Evolutionary conservation across 106 monocot species (phyloP), one percentile per base, ranked within the genome.

Genomic region (Hemerocallis citrina): DNA sequence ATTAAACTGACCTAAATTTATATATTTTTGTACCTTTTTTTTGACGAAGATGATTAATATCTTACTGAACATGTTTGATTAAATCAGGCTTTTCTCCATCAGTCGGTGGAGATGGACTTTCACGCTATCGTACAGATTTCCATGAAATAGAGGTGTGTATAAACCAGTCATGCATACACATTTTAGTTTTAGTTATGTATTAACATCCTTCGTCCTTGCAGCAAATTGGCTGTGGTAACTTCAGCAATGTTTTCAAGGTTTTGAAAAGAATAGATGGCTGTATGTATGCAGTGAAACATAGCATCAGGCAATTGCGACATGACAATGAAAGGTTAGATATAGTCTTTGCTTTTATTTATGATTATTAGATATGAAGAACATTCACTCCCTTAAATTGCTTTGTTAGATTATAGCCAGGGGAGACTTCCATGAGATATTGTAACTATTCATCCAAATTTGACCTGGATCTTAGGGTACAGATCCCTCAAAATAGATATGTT

Each of bases 191-290:
- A 16, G 1, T 4, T 37, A 24, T 46, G 20, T 52, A 29, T 3
- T 10, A 41, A 34, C 20, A 3, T 33, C n/a, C 38, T 15, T 66
- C 24, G 38, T 72, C 55, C 62, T 38, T 37, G 31, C 71, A 95
- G 96, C 86, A 91, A 96, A 91, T 96, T 70, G 91, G 96, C 8
- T 74, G 34, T 57, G 96, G 96, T 17, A 96, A 92, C 65, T 96
- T 96, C 70, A 91, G 81, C 44, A 68, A 68, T 74, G 96, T 96
- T 35, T 96, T 91, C 70, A 96, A 96, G 75, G 96, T 72, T 64
- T 44, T 96, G 35, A 91, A 79, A 44, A 82, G 96, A 75, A 84
- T 96, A 70, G 96, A 96, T 75, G 96, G 96, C 9, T 88, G 91
- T 23, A 68, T 96, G 63, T 96, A 91, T 77, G 96, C 96, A 8